Base-by-base conservation (phyloP, 2,329 filamentous ascomycete species). In the Scedosporium boydii region DNA sequence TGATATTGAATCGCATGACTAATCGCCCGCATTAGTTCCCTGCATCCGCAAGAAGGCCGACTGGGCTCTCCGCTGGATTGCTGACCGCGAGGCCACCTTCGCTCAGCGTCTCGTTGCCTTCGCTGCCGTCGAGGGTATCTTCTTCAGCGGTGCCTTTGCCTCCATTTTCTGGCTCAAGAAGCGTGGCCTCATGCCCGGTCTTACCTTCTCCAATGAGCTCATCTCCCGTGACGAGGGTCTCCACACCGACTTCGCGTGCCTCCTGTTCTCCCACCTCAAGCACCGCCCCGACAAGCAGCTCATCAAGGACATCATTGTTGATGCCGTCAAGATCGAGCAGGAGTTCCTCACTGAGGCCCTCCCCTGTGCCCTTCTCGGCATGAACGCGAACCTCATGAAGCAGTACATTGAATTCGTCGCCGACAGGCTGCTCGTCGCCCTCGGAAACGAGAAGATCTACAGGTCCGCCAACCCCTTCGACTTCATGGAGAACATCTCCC, bases 111-210 rank as follows among this genome's bases (percentile, higher is more conserved):
- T 99, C 18, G 89, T 99, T 66, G 95, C 95, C 68, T 99, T 99
- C 71, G 95, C 95, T 67, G 95, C 95, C 55, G 93, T 99, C 62
- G 95, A 99, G 81, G 95, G 95, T 74, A 99, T 99, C 81, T 99
- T 99, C 88, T 99, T 99, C 87, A 95, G 89, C 70, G 95, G 95
- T 67, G 96, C 95, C 26, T 99, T 99, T 72, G 95, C 95, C 3
- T 96, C 95, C 68, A 98, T 99, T 80, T 99, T 99, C 85, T 99
- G 95, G 95, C 84, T 99, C 73, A 99, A 98, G 90, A 99, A 99
- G 88, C 95, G 96, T 76, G 95, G 95, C 69, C 87, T 99, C 69
- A 99, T 99, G 95, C 90, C 95, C 58, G 95, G 95, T 70, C 85
- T 99, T 66, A 98, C 95, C 69, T 99, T 99, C 83, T 98, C 95